Evolutionary conservation across 2,329 filamentous ascomycete species (phyloP).

Genomic region (Dichotomopilus funicola): DNA sequence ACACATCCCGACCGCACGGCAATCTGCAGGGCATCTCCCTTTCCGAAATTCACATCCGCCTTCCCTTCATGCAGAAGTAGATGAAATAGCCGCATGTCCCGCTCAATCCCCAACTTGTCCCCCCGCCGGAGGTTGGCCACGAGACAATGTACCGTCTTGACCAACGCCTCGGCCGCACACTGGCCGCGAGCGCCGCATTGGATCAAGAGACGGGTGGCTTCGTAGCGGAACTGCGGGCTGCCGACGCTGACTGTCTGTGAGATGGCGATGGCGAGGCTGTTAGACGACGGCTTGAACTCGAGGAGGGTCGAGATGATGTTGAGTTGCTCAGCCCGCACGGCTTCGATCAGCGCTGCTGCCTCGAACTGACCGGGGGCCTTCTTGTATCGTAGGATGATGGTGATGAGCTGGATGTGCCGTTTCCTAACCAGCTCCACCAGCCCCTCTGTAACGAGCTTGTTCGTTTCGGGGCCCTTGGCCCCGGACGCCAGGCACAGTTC

Average conservation of each 20-base stretch:
- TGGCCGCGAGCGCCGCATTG: constrained; percentile 19
- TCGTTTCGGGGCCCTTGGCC: constrained; percentile 21
- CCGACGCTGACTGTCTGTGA: constrained; percentile 18
- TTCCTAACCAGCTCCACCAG: constrained; percentile 20
- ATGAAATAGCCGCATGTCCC: constrained; percentile 19
- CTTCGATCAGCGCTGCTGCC: constrained; percentile 21
- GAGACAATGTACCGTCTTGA: constrained; percentile 18
- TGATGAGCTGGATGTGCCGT: constrained; percentile 16
- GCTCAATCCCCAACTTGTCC: constrained; percentile 13
- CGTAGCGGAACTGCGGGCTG: constrained; percentile 14
- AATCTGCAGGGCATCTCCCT: constrained; percentile 23
- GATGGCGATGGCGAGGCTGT: constrained; percentile 19
- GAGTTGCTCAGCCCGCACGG: constrained; percentile 20
- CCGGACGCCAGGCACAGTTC: constrained; percentile 23
- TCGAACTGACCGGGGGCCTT: constrained; percentile 19
- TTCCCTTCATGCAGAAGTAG: constrained; percentile 22
- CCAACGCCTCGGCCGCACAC: constrained; percentile 21
- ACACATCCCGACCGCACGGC: constrained; percentile 17
- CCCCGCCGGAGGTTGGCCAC: constrained; percentile 8
- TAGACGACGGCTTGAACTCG: constrained; percentile 16
- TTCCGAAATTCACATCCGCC: constrained; percentile 21
- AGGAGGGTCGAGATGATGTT: constrained; percentile 21
- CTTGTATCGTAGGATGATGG: constrained; percentile 19
- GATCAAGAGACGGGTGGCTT: constrained; percentile 17
- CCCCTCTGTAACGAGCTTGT: constrained; percentile 20